A percentile compares a stretch with the other conserved stretches of the same genome.
phyloP scores from a whole-genome alignment of 1,284 basidiomycete species.

The Rhodotorula sp. region DNA sequence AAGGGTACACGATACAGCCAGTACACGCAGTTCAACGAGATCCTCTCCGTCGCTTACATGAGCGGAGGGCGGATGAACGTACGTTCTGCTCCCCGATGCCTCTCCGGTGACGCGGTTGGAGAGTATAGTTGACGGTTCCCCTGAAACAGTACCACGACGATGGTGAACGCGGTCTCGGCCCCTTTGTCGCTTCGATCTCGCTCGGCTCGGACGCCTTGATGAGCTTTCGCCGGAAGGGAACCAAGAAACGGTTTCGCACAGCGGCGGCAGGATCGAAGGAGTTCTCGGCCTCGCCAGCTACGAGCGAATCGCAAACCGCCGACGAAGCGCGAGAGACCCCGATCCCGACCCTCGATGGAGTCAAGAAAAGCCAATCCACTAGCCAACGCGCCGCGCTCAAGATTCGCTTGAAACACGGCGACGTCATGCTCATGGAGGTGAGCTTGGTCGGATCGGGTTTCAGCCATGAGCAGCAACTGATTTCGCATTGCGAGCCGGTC shows the following conservation, averaged over 20 bases:
- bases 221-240: constrained; percentile 22
- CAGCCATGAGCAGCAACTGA: not conserved
- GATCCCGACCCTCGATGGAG: not conserved
- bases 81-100: not conserved
- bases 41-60: constrained; percentile 39
- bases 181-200: constrained; percentile 29
- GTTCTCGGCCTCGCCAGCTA: not conserved
- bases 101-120: not conserved
- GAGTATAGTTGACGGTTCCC: not conserved
- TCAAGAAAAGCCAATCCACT: not conserved
- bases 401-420: constrained; percentile 23
- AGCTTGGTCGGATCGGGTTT: not conserved
- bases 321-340: not conserved
- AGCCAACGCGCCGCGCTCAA: constrained; percentile 1
- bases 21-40: constrained; percentile 30
- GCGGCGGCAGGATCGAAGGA: not conserved
- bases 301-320: not conserved
- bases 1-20: not conserved
- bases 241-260: not conserved
- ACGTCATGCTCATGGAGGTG: constrained; percentile 34
- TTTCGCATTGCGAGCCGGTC: rapidly evolving
- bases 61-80: constrained; percentile 36
- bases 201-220: constrained; percentile 30
- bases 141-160: constrained; percentile 30
- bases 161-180: constrained; percentile 34